These are phyloP conservation scores for Stentor coeruleus DNA, from an alignment of 73 alveolate species.

Conservation along the genomic window DNA sequence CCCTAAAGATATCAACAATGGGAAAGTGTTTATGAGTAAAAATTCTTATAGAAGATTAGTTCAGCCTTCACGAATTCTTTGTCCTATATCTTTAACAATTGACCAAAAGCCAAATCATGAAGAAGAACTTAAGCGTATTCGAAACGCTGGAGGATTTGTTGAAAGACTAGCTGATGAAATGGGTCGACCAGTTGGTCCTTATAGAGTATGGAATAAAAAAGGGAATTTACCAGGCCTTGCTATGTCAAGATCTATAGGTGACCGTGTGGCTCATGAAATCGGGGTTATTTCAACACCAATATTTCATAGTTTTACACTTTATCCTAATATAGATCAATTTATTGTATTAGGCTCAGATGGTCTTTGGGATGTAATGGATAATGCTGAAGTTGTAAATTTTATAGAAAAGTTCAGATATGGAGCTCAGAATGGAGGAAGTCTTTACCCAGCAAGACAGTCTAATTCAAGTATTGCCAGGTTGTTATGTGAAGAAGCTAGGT, in stretches of 20 bases:
- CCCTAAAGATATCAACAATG: background rate
- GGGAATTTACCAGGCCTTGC: slow-evolving; percentile 50
- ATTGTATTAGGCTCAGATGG: slow-evolving; percentile 45
- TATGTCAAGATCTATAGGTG: slow-evolving; percentile 54
- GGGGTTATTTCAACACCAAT: slow-evolving; percentile 56
- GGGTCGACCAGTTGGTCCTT: slow-evolving; percentile 42
- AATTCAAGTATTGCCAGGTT: slow-evolving; percentile 13
- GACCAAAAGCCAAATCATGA: slow-evolving; percentile 48
- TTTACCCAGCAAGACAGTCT: background rate
- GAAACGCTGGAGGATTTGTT: slow-evolving; percentile 41
- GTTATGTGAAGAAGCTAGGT: slow-evolving; percentile 27
- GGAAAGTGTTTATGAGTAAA: background rate
- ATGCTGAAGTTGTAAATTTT: slow-evolving; percentile 19
- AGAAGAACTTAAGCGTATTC: slow-evolving; percentile 36
- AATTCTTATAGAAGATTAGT: background rate
- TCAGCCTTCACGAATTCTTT: slow-evolving; percentile 32
- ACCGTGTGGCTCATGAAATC: slow-evolving; percentile 37
- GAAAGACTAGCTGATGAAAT: slow-evolving; percentile 32
- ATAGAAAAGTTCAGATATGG: background rate
- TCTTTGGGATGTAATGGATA: slow-evolving; percentile 38
- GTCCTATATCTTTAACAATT: slow-evolving; percentile 32
- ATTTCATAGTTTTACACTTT: slow-evolving; percentile 15
- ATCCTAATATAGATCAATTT: slow-evolving; percentile 10
- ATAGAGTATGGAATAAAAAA: slow-evolving; percentile 38
- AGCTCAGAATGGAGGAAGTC: background rate